A percentile compares a stretch with the other conserved stretches of the same genome.
Conservation (phyloP, 345 rosid genomes). For the Acer campestre region DNA sequence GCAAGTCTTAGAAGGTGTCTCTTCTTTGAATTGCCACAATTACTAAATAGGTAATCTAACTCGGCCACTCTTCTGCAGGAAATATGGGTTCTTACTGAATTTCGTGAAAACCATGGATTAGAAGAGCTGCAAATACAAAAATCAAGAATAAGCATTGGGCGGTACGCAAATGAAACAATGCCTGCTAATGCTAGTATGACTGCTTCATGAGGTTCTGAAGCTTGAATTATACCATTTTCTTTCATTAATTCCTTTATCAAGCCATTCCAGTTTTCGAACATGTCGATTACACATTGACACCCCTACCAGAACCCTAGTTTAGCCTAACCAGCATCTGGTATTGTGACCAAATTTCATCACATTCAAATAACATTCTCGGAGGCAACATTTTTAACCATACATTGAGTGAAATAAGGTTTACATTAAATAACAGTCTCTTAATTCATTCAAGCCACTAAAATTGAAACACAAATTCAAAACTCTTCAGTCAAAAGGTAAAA, state of each 20-base stretch:
- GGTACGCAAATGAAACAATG: not conserved
- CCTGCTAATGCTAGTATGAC: not conserved
- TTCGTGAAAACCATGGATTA: slow-evolving; percentile 44
- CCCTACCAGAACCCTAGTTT: not conserved
- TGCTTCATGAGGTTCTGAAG: not conserved
- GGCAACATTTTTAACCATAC: not conserved
- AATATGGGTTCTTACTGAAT: slow-evolving; percentile 40
- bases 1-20: slow-evolving; percentile 38
- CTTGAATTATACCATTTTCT: not conserved
- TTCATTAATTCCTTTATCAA: not conserved
- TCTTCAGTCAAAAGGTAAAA: not conserved
- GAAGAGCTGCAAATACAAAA: slow-evolving; percentile 53
- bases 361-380: not conserved
- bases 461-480: not conserved
- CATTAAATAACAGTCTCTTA: not conserved
- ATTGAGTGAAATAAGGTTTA: not conserved
- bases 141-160: slow-evolving; percentile 17
- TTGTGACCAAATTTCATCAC: no score
- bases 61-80: slow-evolving; percentile 42
- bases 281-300: not conserved
- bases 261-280: not conserved
- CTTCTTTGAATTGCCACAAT: slow-evolving; percentile 52
- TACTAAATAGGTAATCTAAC: slow-evolving; percentile 43
- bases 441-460: not conserved
- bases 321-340: not conserved